Conservation (phyloP, 179 eudicot genomes). For the Gypsophila paniculata region DNA sequence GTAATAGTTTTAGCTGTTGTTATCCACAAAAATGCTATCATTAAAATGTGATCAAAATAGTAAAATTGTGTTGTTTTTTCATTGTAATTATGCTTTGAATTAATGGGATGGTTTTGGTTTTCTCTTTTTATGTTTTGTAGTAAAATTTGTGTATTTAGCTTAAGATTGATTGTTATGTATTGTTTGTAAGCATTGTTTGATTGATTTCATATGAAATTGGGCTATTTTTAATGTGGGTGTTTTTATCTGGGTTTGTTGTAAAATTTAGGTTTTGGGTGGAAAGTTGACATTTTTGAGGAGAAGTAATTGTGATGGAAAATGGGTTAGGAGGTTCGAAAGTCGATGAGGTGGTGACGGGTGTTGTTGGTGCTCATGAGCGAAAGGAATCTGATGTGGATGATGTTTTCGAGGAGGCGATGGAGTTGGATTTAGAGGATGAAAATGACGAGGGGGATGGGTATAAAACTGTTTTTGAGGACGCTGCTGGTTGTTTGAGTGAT, state of each 20-base stretch:
- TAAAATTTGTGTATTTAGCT: not conserved
- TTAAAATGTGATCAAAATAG: no score
- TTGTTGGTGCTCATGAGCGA: slow-evolving; percentile 27
- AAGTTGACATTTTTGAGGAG: not conserved
- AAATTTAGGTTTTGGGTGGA: slow-evolving; percentile 30
- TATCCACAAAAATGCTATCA: no score
- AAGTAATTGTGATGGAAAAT: slow-evolving; percentile 53
- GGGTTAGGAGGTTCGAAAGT: slow-evolving; percentile 34
- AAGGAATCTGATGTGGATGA: slow-evolving; percentile 44
- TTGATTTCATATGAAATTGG: not conserved
- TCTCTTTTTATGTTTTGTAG: not conserved
- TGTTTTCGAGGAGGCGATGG: slow-evolving; percentile 55
- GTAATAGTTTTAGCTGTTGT: no score
- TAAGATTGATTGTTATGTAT: not conserved
- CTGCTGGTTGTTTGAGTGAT: slow-evolving; percentile 12
- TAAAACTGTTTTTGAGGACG: slow-evolving; percentile 22
- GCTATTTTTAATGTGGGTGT: slow-evolving; percentile 3
- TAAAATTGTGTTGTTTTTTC: not conserved
- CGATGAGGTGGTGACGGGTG: slow-evolving; percentile 22
- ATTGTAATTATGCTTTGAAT: not conserved
- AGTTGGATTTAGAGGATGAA: slow-evolving; percentile 24
- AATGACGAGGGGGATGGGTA: slow-evolving; percentile 18
- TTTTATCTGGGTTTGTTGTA: slow-evolving; percentile 23
- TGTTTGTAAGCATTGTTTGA: not conserved
- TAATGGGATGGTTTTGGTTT: not conserved